Evolutionary conservation across 2,329 filamentous ascomycete genomes (phyloP).

Genomic region (Microdochium bolleyi): DNA sequence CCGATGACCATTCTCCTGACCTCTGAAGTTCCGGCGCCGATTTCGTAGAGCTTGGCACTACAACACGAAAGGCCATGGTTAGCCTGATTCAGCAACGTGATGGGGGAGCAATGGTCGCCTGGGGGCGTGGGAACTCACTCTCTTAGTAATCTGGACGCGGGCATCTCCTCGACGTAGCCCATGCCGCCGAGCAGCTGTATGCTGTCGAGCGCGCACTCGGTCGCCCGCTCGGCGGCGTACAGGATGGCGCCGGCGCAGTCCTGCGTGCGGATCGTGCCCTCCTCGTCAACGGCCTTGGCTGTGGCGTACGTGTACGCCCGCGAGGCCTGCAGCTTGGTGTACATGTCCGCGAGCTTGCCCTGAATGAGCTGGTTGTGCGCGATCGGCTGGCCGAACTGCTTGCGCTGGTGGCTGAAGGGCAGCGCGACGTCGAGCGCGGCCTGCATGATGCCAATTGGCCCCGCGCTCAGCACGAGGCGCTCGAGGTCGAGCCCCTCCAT

Average conservation of each 20-base stretch:
- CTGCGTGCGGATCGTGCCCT: conserved; percentile 66
- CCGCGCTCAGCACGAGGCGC: conserved; percentile 82
- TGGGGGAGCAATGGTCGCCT: not conserved
- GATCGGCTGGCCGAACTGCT: conserved; percentile 81
- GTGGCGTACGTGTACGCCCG: conserved; percentile 83
- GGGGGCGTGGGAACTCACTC: conserved; percentile 41
- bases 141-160: conserved; percentile 75
- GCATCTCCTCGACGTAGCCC: conserved; percentile 94
- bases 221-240: conserved; percentile 86
- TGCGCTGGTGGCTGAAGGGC: conserved; percentile 81
- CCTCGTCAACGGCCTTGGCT: conserved; percentile 71
- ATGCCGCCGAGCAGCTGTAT: conserved; percentile 92
- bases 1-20: conserved; percentile 92
- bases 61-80: conserved; percentile 10
- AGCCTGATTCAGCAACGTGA: not conserved
- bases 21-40: conserved; percentile 93
- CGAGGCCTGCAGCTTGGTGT: conserved; percentile 81
- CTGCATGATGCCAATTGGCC: conserved; percentile 92
- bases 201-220: conserved; percentile 77
- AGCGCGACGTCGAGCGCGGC: conserved; percentile 76
- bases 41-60: conserved; percentile 79
- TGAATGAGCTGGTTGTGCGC: conserved; percentile 91
- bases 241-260: conserved; percentile 93
- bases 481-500: conserved; percentile 97
- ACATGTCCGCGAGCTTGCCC: conserved; percentile 93